Base-by-base conservation (phyloP, 2,329 filamentous ascomycete species). In the Metarhizium rileyi region DNA sequence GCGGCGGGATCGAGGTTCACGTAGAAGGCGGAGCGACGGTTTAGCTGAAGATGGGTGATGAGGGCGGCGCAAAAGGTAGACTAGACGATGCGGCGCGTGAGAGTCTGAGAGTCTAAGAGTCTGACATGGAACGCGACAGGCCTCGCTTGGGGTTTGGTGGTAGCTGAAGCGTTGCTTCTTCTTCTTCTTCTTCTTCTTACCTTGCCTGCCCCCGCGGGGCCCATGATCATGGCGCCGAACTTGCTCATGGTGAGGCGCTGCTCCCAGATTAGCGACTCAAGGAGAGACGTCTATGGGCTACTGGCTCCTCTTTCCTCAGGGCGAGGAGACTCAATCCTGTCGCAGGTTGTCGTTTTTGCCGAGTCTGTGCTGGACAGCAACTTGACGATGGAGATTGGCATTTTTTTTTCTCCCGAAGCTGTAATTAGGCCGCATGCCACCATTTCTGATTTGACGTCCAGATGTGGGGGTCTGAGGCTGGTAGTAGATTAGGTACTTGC, bases 1-100 rank as follows among this genome's bases (percentile, higher is more conserved):
- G 93, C 93, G 50, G 93, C 93, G 6, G 93, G 93, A 67, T 98
- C 93, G 61, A 98, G 88, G 71, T 98, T 98, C 65, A 98, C 86
- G 70, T 97, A 98, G 77, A 94, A 95, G 68, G 87, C 87, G 46
- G 90, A 94, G n/a, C 90, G 87, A 50, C 88, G 87, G 68, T 88
- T 90, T 64, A 90, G 86, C 60, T 88, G 83, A 25, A 97, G 83
- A 63, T 97, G 89, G 53, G 93, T 90, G 65, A 97, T 96, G 60
- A 98, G 79, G 58, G 89, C 82, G 51, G 87, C 85, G 74, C 90
- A 96, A 69, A 98, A 98, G 54, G 93, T 98, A 26, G 90, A 94
- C 80, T 89, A 22, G 4, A 22, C 12, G 30, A 10, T 16, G 44
- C 14, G 16, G 30, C 10, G 6, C 7, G 44, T 46, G 42, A 49